These are phyloP conservation scores for Fusarium sororula DNA, from an alignment of 2,329 filamentous ascomycete genomes.

Conservation along the genomic window DNA sequence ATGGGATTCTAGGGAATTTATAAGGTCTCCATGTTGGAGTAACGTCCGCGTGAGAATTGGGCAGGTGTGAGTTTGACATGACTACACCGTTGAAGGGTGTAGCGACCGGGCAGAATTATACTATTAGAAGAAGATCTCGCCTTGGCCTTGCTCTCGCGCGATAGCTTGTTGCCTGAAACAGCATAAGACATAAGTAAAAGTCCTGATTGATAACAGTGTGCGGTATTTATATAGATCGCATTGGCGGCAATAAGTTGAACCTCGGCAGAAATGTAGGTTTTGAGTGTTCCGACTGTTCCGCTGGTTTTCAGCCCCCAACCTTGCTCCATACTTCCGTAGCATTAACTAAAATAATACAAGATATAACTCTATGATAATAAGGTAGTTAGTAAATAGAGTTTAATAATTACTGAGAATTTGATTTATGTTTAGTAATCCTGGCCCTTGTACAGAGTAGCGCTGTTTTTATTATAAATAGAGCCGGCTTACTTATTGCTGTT, in stretches of 20 bases:
- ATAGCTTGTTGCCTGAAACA: no score
- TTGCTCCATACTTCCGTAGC: not conserved
- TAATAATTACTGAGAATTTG: not conserved
- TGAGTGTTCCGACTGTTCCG: not conserved
- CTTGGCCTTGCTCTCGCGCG: rapidly evolving
- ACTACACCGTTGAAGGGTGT: no score
- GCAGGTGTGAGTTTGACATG: not conserved
- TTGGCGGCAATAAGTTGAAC: not conserved
- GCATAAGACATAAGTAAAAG: no score
- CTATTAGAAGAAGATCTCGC: not conserved
- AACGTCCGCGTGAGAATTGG: not conserved
- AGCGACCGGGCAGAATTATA: not conserved
- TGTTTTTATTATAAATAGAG: not conserved
- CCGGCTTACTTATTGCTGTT: not conserved
- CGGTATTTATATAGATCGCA: not conserved
- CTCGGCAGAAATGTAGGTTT: not conserved
- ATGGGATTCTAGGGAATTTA: not conserved
- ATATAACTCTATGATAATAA: not conserved
- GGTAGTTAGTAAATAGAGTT: not conserved
- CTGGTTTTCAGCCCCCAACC: not conserved
- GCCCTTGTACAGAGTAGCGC: not conserved
- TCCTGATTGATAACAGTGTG: no score
- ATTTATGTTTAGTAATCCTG: not conserved
- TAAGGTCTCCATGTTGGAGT: not conserved
- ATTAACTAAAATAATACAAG: not conserved